Evolutionary conservation across 768 basidiomycete genomes (phyloP).

Genomic region (Leucocoprinus leucothites): DNA sequence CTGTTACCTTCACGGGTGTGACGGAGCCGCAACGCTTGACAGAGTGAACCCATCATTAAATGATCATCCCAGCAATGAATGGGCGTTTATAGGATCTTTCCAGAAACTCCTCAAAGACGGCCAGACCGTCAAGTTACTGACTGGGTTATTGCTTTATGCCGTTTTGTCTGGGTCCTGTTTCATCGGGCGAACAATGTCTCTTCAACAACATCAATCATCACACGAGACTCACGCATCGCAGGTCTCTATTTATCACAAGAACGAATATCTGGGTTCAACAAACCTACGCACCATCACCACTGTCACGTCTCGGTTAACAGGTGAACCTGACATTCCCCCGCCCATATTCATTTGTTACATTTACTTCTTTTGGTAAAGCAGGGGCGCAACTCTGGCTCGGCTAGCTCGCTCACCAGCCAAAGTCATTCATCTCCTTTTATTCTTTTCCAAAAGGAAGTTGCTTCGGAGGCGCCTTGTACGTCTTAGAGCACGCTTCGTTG

Average conservation of each 20-base stretch:
- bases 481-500: background rate
- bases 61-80: too few species aligned
- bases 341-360: background rate
- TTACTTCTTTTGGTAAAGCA: constrained; percentile 1
- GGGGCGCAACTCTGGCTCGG: background rate
- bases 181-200: background rate
- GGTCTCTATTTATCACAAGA: background rate
- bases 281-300: constrained; percentile 11
- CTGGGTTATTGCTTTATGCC: too few species aligned
- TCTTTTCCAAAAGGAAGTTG: background rate
- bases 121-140: too few species aligned
- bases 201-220: background rate
- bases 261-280: constrained; percentile 1
- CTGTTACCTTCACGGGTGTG: background rate
- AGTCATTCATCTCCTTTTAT: background rate
- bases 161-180: background rate
- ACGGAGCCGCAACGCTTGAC: constrained; percentile 1
- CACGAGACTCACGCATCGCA: background rate
- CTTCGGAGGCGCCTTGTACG: background rate
- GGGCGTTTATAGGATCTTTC: too few species aligned
- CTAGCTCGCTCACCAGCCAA: background rate
- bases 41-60: too few species aligned
- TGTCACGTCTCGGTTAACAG: constrained; percentile 2
- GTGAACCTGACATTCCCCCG: background rate
- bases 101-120: background rate